Evolutionary conservation across 306 rosid genomes (phyloP).

Genomic region (Medicago arabica): DNA sequence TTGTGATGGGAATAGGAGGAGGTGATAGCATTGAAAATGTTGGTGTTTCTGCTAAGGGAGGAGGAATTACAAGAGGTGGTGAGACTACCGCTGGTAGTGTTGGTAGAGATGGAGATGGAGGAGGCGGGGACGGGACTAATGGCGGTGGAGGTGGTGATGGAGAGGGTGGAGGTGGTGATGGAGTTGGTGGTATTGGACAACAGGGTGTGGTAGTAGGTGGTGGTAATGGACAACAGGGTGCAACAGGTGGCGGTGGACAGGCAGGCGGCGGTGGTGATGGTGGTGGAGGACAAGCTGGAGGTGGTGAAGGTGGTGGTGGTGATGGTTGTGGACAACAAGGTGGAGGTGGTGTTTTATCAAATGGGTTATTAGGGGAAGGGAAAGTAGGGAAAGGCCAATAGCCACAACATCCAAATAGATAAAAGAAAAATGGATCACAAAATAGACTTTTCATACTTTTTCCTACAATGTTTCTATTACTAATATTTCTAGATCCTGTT

Average conservation of each 20-base stretch:
- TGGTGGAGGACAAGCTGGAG: background rate
- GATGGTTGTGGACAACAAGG: background rate
- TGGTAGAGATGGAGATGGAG: constrained; percentile 43
- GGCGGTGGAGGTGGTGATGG: constrained; percentile 41
- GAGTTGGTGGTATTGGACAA: constrained; percentile 18
- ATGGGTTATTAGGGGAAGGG: constrained; percentile 75
- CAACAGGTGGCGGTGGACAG: background rate
- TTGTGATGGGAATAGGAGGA: constrained; percentile 39
- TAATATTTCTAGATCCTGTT: constrained; percentile 32
- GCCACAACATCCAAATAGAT: constrained; percentile 65
- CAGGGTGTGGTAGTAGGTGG: background rate
- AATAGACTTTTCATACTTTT: constrained; percentile 43
- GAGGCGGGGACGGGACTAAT: constrained; percentile 43
- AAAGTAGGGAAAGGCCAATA: constrained; percentile 80
- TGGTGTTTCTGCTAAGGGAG: constrained; percentile 53
- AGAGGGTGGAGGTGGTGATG: constrained; percentile 23
- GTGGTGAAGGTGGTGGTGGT: background rate
- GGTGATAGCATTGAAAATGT: constrained; percentile 59
- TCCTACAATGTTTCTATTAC: constrained; percentile 6
- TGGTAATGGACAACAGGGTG: constrained; percentile 41
- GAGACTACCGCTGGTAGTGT: constrained; percentile 43
- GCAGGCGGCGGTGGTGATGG: background rate
- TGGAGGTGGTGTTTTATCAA: constrained; percentile 49
- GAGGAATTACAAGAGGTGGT: constrained; percentile 56
- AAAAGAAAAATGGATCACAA: constrained; percentile 76